Base-by-base conservation (phyloP, 148 eudicot genomes). In the Simmondsia chinensis region DNA sequence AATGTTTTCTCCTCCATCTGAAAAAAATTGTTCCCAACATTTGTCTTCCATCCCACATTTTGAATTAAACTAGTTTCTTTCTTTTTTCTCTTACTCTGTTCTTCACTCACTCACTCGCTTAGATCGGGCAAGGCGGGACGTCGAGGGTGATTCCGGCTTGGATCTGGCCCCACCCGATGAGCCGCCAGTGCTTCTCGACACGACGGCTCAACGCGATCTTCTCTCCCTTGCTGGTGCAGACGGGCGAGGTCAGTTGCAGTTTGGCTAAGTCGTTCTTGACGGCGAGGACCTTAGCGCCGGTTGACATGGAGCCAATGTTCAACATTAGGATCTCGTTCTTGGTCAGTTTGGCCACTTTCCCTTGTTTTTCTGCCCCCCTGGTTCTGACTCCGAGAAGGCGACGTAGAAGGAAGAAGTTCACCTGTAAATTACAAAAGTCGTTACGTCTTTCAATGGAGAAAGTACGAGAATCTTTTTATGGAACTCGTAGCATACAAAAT, bases 91-190 rank as follows among this genome's bases (percentile, higher is more conserved):
- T 28, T 35, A 9, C 31, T 52, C n/a, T n/a, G n/a, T n/a, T n/a
- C n/a, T n/a, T n/a, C n/a, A n/a, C n/a, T n/a, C n/a, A n/a, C n/a
- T n/a, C n/a, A n/a, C n/a, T 56, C 63, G 59, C 59, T 88, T 66
- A 85, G 38, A 85, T 65, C 9, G 95, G 88, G 52, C 78, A 73
- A 10, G 86, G 77, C 37, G 97, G 97, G 53, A 85, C 71, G 20
- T 91, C 94, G 2, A 91, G 75, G 0, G 94, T 82, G 3, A 30
- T 68, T 44, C 97, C 97, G 8, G 83, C 86, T 59, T 85, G 95
- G 66, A 91, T 91, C 54, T 85, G 86, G 23, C 97, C 97, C 97
- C 97, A 91, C 2, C 97, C 97, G 13, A 85, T 91, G 4, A 91
- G 75, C 32, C 97, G 88, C 95, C 97, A 91, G 46, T 91, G 97